Conservation (phyloP, 805 yeast genomes). For the Candida patagonica region DNA sequence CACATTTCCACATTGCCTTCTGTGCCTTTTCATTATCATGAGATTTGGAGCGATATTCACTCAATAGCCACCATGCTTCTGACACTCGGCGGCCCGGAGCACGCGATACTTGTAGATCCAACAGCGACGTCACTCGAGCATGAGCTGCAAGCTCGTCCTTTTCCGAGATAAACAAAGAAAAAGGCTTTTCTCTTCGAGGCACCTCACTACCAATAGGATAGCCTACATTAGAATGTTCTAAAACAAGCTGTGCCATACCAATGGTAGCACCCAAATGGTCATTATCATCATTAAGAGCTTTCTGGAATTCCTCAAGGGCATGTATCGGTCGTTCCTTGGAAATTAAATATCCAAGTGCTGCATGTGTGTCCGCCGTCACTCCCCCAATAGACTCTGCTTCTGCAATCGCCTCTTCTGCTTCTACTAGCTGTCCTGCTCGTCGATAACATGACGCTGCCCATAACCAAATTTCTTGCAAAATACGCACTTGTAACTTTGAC, state of each 20-base stretch:
- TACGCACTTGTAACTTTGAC: constrained; percentile 34
- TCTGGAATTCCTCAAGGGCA: constrained; percentile 58
- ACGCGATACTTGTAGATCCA: constrained; percentile 31
- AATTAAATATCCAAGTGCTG: constrained; percentile 40
- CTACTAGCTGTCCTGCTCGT: constrained; percentile 43
- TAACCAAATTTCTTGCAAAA: constrained; percentile 47
- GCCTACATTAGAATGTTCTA: constrained; percentile 9
- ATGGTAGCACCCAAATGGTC: constrained; percentile 43
- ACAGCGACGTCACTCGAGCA: constrained; percentile 33
- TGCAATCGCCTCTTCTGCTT: constrained; percentile 59
- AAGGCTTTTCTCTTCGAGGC: not conserved
- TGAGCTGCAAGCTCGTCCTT: constrained; percentile 52
- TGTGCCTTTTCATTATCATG: constrained; percentile 44
- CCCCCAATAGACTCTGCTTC: constrained; percentile 53
- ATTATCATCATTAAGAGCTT: constrained; percentile 43
- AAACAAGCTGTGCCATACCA: constrained; percentile 24
- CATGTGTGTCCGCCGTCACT: constrained; percentile 40
- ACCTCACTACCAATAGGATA: not conserved
- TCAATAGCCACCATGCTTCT: constrained; percentile 65
- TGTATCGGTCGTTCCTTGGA: constrained; percentile 33
- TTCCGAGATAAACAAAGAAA: constrained; percentile 38
- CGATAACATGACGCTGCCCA: constrained; percentile 60
- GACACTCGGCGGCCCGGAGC: constrained; percentile 37
- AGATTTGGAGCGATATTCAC: constrained; percentile 50
- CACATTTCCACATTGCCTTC: constrained; percentile 50